Base-by-base conservation (phyloP, 129 eudicot genomes). In the Chrysanthemum seticuspe region DNA sequence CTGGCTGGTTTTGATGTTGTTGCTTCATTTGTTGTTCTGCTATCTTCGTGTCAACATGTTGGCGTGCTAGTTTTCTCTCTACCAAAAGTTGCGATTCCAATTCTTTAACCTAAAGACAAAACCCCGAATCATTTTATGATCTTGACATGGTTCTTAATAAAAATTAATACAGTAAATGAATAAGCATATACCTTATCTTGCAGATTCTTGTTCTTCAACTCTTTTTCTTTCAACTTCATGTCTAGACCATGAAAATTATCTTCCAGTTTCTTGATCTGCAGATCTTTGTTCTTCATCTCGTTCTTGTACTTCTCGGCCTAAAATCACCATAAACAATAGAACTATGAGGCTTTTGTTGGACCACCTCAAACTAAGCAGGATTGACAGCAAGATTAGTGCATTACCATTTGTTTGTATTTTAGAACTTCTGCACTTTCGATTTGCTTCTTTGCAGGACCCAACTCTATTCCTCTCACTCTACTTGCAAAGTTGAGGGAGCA, bases 361-460 rank as follows among this genome's bases (percentile, higher is more conserved):
- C 18, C 48, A 40, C 45, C 7, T 50, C 7, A 25, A 27, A 76
- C 31, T 31, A 61, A 12, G 40, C 49, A 66, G 1, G 61, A 40
- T 21, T 45, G 5, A 19, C 63, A 51, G 15, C 67, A 79, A 72
- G 23, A 21, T 49, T 23, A 10, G 47, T n/a, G 47, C 10, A n/a
- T 68, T 83, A 94, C 98, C 98, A 90, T 60, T 83, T 90, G 97
- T 76, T 84, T 94, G 86, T 86, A 90, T 79, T 78, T 90, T 23
- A 86, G 34, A 29, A 87, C 84, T 78, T 94, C 98, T 0, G 91
- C 59, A 80, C 84, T 94, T 78, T 90, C 96, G 18, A 87, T 27
- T 81, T 94, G 98, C 84, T 88, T 94, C 85, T 85, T 94, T 59
- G 97, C 98, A 60, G 98, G 98, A 78, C 98, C 98, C 82, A 94